Percentiles rank a stretch among this genome's conserved stretches.
These are phyloP conservation scores for Artomyces pyxidatus DNA, from an alignment of 768 basidiomycete species.

Conservation along the genomic window DNA sequence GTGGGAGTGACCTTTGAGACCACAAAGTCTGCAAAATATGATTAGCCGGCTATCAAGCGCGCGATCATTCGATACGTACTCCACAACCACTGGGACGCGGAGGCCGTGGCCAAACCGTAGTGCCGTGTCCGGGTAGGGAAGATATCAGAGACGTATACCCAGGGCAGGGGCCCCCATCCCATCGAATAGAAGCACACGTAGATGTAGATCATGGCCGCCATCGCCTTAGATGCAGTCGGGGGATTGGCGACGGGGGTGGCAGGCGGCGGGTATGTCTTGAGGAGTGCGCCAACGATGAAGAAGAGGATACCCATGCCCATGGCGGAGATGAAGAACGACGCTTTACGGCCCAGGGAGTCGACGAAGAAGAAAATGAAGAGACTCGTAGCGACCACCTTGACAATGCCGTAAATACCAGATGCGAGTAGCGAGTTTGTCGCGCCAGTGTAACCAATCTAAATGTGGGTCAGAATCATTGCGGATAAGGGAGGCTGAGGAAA, in stretches of 20 bases:
- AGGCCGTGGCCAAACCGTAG: conserved; percentile 69
- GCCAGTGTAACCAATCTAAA: conserved; percentile 58
- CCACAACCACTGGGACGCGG: conserved; percentile 78
- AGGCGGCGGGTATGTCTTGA: conserved; percentile 67
- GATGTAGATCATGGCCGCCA: conserved; percentile 83
- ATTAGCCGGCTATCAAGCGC: neutral
- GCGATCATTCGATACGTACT: conserved; percentile 44
- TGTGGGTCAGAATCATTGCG: neutral
- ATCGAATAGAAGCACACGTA: conserved; percentile 86
- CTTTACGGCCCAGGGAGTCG: conserved; percentile 60
- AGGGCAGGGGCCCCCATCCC: conserved; percentile 72
- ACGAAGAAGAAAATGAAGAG: conserved; percentile 62
- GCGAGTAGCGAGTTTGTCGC: conserved; percentile 57
- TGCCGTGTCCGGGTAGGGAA: conserved; percentile 81
- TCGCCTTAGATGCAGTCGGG: conserved; percentile 54
- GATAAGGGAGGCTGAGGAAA: too few relatives aligned
- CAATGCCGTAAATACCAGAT: conserved; percentile 59
- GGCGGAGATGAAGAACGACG: conserved; percentile 64
- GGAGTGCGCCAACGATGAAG: conserved; percentile 78
- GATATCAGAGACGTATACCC: conserved; percentile 66
- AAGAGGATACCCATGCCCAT: conserved; percentile 74
- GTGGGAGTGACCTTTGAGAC: conserved; percentile 65
- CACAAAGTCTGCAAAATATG: conserved; percentile 45
- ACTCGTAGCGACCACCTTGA: conserved; percentile 60
- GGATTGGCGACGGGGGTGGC: conserved; percentile 22